Evolutionary conservation across 2,329 filamentous ascomycete species (phyloP).

Genomic region (Talaromyces verruculosus): DNA sequence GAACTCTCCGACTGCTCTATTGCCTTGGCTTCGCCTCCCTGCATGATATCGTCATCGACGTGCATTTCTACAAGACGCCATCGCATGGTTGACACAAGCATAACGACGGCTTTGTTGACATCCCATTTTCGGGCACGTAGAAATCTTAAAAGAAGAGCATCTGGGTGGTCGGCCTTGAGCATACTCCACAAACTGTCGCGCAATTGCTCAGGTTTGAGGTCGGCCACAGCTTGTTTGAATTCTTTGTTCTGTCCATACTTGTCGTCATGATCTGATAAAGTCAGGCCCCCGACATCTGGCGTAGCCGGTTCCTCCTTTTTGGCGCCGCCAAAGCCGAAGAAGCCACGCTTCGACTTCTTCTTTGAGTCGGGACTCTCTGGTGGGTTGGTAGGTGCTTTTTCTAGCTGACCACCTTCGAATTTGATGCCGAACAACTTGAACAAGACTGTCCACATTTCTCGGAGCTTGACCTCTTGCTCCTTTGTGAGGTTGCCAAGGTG

Average conservation of each 20-base stretch:
- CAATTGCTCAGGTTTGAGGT: conserved; percentile 73
- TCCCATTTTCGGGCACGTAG: conserved; percentile 94
- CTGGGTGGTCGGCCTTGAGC: conserved; percentile 93
- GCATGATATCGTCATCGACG: conserved; percentile 86
- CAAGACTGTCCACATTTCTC: conserved; percentile 77
- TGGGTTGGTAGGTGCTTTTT: conserved; percentile 16
- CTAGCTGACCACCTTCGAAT: conserved; percentile 28
- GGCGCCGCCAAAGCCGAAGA: conserved; percentile 65
- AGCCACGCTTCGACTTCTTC: conserved; percentile 73
- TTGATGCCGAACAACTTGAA: conserved; percentile 72
- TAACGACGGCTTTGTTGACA: conserved; percentile 84
- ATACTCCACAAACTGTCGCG: conserved; percentile 84
- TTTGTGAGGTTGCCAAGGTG: conserved; percentile 82
- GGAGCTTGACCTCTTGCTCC: conserved; percentile 84
- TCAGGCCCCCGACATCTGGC: conserved; percentile 25
- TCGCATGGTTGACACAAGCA: conserved; percentile 91
- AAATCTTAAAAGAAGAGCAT: conserved; percentile 78
- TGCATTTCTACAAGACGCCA: conserved; percentile 83
- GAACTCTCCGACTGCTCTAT: conserved; percentile 59
- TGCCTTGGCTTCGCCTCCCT: conserved; percentile 70
- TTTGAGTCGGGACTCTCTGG: conserved; percentile 41
- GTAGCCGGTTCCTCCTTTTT: conserved; percentile 48
- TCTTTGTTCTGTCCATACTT: conserved; percentile 90
- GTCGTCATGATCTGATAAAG: conserved; percentile 65
- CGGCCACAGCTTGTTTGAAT: conserved; percentile 77